Evolutionary conservation across 306 rosid genomes (phyloP).

Genomic region (Acacia crassicarpa): DNA sequence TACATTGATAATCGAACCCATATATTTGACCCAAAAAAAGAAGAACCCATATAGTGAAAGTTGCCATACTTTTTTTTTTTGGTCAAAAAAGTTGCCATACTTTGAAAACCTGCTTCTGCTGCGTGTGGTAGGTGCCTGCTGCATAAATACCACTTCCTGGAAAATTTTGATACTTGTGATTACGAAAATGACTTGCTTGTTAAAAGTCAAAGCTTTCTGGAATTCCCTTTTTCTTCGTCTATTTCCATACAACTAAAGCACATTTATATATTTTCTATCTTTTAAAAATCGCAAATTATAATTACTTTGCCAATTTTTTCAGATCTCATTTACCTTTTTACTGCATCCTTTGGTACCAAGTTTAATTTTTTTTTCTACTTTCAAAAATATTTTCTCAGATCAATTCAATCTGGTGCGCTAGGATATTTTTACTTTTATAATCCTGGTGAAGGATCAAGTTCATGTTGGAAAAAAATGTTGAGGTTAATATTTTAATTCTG

Average conservation of each 20-base stretch:
- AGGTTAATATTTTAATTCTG: background rate
- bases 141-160: slow-evolving; percentile 47
- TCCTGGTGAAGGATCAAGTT: background rate
- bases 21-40: no score
- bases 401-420: no score
- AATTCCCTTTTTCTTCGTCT: slow-evolving; percentile 38
- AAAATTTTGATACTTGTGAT: slow-evolving; percentile 51
- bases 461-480: background rate
- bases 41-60: no score
- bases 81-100: no score
- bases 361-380: background rate
- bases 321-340: background rate
- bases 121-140: no score
- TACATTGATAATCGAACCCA: no score
- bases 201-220: slow-evolving; percentile 37
- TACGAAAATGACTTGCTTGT: slow-evolving; percentile 50
- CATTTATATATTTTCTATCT: slow-evolving; percentile 41
- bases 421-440: background rate
- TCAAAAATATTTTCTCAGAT: no score
- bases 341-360: background rate
- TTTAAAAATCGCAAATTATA: slow-evolving; percentile 27
- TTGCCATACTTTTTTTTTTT: no score
- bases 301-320: background rate
- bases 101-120: no score
- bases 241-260: slow-evolving; percentile 48